These are phyloP conservation scores for Vaccinium corymbosum DNA, from an alignment of 148 eudicot genomes.

Conservation along the genomic window DNA sequence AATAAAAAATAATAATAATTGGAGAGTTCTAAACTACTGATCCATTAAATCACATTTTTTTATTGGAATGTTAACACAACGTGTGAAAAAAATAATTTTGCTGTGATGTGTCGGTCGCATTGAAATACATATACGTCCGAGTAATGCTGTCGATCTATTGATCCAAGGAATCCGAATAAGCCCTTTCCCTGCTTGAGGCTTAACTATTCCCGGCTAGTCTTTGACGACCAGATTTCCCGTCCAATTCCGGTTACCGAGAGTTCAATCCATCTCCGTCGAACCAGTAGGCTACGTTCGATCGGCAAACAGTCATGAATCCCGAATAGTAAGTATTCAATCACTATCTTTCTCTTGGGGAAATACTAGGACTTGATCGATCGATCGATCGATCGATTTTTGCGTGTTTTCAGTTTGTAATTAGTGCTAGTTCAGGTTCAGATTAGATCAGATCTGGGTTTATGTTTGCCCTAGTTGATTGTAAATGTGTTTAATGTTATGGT, in stretches of 20 bases:
- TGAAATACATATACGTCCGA: background rate
- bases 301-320: slow-evolving; percentile 13
- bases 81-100: background rate
- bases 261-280: background rate
- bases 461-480: background rate
- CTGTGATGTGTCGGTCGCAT: background rate
- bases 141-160: background rate
- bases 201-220: background rate
- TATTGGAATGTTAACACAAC: background rate
- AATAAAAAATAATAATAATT: too few species aligned
- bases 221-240: background rate
- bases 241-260: background rate
- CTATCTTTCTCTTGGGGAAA: background rate
- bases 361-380: background rate
- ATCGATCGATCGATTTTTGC: background rate
- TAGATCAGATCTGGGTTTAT: slow-evolving; percentile 8
- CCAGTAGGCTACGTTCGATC: background rate
- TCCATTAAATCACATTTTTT: too few species aligned
- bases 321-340: slow-evolving; percentile 15
- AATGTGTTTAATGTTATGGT: background rate
- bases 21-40: too few species aligned
- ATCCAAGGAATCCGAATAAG: background rate
- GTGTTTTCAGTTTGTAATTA: too few species aligned
- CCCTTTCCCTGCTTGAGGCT: background rate
- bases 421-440: background rate